A percentile compares a stretch with the other conserved stretches of the same genome.
Conservation (phyloP, 2,329 filamentous ascomycete species). For the Venturiaceae sp. region DNA sequence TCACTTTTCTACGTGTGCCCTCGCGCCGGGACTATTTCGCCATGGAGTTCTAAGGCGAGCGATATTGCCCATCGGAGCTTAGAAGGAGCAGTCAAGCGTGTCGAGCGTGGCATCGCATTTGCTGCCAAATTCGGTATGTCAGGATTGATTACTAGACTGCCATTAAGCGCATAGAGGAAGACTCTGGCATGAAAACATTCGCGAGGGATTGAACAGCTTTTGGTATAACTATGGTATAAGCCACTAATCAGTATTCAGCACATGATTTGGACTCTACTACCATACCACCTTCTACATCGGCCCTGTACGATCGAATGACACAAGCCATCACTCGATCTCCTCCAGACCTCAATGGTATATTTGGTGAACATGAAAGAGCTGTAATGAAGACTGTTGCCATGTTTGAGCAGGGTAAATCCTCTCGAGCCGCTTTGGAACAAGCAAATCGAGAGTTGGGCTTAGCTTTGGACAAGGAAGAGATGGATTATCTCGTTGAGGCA, state of each 20-base stretch:
- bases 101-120: slow-evolving; percentile 79
- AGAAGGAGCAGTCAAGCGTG: slow-evolving; percentile 58
- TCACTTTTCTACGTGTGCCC: slow-evolving; percentile 66
- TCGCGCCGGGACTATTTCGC: slow-evolving; percentile 73
- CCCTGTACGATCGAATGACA: slow-evolving; percentile 89
- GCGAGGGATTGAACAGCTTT: too few species aligned
- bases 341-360: slow-evolving; percentile 68
- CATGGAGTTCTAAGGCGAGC: slow-evolving; percentile 95
- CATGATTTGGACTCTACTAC: neutral
- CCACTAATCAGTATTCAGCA: neutral
- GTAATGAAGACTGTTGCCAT: slow-evolving; percentile 70
- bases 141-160: neutral
- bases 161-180: too few species aligned
- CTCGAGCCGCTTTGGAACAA: slow-evolving; percentile 63
- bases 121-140: slow-evolving; percentile 34
- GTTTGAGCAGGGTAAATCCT: slow-evolving; percentile 52
- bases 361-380: slow-evolving; percentile 56
- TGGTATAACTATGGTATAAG: too few species aligned
- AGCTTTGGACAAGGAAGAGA: slow-evolving; percentile 78
- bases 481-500: slow-evolving; percentile 85
- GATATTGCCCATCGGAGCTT: slow-evolving; percentile 87
- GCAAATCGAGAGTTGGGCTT: slow-evolving; percentile 81
- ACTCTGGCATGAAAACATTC: too few species aligned
- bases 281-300: neutral
- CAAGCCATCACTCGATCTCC: slow-evolving; percentile 60